Evolutionary conservation across 768 basidiomycete species (phyloP).

Genomic region (Tulasnella sp.): DNA sequence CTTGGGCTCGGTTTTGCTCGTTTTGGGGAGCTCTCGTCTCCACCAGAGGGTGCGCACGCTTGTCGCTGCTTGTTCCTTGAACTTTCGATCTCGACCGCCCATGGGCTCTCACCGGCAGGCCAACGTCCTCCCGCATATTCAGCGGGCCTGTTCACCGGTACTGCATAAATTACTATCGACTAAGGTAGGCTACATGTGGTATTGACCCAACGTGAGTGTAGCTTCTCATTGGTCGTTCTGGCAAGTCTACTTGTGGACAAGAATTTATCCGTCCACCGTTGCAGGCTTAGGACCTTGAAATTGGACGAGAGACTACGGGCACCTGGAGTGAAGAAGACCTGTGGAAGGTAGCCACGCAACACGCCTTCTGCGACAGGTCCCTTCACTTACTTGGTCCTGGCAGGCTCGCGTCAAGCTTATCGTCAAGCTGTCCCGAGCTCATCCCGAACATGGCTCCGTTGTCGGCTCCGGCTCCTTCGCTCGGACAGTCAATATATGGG

Average conservation of each 20-base stretch:
- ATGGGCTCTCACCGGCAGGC: constrained; percentile 24
- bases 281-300: constrained; percentile 84
- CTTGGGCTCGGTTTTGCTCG: too few relatives aligned
- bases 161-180: constrained; percentile 91
- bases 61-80: not conserved
- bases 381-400: not conserved
- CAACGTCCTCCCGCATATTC: constrained; percentile 51
- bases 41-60: not conserved
- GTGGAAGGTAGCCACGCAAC: constrained; percentile 71
- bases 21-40: too few relatives aligned
- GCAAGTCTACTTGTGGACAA: constrained; percentile 15
- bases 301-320: constrained; percentile 67
- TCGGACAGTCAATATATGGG: constrained; percentile 92
- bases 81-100: not conserved
- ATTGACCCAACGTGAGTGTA: constrained; percentile 67
- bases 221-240: constrained; percentile 41
- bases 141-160: constrained; percentile 83
- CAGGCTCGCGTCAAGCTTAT: constrained; percentile 68
- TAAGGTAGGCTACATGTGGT: constrained; percentile 76
- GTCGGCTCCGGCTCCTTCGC: constrained; percentile 89
- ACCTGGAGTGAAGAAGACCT: constrained; percentile 81
- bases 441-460: constrained; percentile 88
- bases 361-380: not conserved
- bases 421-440: constrained; percentile 83
- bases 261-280: constrained; percentile 33